Evolutionary conservation across 768 basidiomycete species (phyloP).

Genomic region (Termitomyces eurrhizus): DNA sequence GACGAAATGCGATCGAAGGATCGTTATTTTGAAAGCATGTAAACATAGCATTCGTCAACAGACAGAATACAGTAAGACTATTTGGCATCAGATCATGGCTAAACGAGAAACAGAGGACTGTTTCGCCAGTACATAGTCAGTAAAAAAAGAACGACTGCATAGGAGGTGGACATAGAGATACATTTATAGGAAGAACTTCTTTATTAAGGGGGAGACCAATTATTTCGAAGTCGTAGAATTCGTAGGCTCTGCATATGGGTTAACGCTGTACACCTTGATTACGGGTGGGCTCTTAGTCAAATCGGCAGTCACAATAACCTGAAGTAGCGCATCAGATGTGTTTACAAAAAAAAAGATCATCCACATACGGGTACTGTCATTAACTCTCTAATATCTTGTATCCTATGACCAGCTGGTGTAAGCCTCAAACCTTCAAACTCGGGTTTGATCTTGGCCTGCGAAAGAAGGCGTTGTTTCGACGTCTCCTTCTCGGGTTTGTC

Average conservation of each 20-base stretch:
- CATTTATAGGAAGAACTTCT: conserved; percentile 19
- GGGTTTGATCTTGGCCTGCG: conserved; percentile 71
- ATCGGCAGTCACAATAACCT: conserved; percentile 96
- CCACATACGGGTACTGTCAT: conserved; percentile 86
- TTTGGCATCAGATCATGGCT: conserved; percentile 11
- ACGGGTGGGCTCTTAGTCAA: conserved; percentile 94
- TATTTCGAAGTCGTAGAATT: conserved; percentile 28
- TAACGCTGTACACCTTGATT: conserved; percentile 95
- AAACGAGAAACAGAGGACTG: conserved; percentile 8
- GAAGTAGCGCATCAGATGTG: conserved; percentile 10
- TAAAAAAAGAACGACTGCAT: conserved; percentile 19
- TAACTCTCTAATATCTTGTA: conserved; percentile 91
- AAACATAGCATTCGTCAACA: conserved; percentile 8
- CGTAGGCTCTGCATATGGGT: conserved; percentile 69
- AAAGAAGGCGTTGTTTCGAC: conserved; percentile 75
- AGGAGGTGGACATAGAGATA: conserved; percentile 25
- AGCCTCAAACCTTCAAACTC: conserved; percentile 80
- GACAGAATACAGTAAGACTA: conserved; percentile 13
- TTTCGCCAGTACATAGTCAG: conserved; percentile 14
- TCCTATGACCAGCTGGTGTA: conserved; percentile 78
- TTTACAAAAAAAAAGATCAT: not conserved
- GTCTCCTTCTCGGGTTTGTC: conserved; percentile 41
- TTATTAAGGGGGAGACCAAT: conserved; percentile 20
- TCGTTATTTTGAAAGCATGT: not conserved
- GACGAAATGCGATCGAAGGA: not conserved